Base-by-base conservation (phyloP, 2,329 filamentous ascomycete genomes). In the Cladorrhinum sp. region DNA sequence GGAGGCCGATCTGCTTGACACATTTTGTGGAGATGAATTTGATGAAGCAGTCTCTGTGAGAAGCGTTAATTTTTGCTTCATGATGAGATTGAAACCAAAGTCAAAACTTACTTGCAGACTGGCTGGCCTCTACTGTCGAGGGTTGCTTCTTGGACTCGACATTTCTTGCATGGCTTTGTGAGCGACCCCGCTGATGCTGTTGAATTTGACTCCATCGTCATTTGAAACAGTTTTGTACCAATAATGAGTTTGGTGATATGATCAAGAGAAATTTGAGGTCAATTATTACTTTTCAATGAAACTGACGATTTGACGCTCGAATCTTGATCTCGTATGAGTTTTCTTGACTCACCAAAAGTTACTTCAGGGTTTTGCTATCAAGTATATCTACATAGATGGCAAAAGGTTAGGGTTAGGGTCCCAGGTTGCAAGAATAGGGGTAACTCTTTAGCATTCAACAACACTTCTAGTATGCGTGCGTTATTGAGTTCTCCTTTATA, bases 21-120 rank as follows among this genome's bases (percentile, higher is more conserved):
- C 87, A 82, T 75, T 98, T 98, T 66, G 85, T 87, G 62, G 84
- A 80, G 58, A 96, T 81, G 77, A 92, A 97, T 68, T 84, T 83
- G 60, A 82, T 78, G 76, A 93, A 97, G 76, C 95, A 98, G 64
- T 81, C 76, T 59, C 88, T 91, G 66, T 16, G 7, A 9, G 49
- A 5, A 16, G 45, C 62, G 49, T 63, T 54, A 50, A 18, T 32
- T 50, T 41, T 24, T 24, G 16, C n/a, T n/a, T n/a, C n/a, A n/a
- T 16, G 13, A 10, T 59, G 45, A 12, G 7, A 7, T 20, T 8
- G 3, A n/a, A 18, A 32, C 49, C n/a, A 13, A 29, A 49, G 13
- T 16, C 49, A n/a, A 36, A 38, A 64, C 78, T 67, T 72, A 85
- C 82, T 77, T 77, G 79, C 87, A 90, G 16, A 88, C 78, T 25